Evolutionary conservation across 2,329 filamentous ascomycete genomes (phyloP), one percentile per base, ranked within the genome.

Genomic region (Aspergillus persii): DNA sequence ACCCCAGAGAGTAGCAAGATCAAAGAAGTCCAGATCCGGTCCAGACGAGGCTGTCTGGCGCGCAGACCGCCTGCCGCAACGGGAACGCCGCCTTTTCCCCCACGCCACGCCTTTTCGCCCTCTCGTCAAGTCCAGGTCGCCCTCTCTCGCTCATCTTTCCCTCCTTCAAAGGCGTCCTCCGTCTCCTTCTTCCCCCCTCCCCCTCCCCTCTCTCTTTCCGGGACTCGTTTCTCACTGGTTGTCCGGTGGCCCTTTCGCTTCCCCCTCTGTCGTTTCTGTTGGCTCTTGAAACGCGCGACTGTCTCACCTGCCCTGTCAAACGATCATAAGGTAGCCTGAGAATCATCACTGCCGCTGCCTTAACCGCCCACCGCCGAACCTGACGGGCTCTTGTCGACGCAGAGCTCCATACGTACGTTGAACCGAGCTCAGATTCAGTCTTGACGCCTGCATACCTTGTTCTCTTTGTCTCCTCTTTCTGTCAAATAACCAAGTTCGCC

Each of bases 31-130:
- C 33, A 15, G 33, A 36, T 36, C 33, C 33, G 33, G 15, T 36
- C 33, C 33, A 11, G 9, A 36, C 33, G 33, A 41, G 36, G 48
- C 27, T 50, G 12, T 1, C 54, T 63, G 55, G 18, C 18, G 18
- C 18, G 18, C 18, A 23, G 18, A 63, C 61, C 64, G 62, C 62
- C 57, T 64, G 52, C 62, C 58, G 9, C 4, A 62, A 58, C 4
- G n/a, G 29, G 31, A 12, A n/a, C 12, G 18, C 41, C 51, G 36
- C 41, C 53, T 18, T 50, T 53, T 56, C 39, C 61, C 59, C 50
- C 61, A 64, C 63, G 63, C 66, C 61, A 61, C 66, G 61, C 60
- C 60, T 57, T 61, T 62, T 58, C 36, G 36, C 12, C n/a, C 11
- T 6, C 36, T 41, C 56, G 54, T 54, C 18, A 23, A 23, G 18